phyloP scores from a whole-genome alignment of 2,329 filamentous ascomycete species.

The Neonectria neomacrospora region DNA sequence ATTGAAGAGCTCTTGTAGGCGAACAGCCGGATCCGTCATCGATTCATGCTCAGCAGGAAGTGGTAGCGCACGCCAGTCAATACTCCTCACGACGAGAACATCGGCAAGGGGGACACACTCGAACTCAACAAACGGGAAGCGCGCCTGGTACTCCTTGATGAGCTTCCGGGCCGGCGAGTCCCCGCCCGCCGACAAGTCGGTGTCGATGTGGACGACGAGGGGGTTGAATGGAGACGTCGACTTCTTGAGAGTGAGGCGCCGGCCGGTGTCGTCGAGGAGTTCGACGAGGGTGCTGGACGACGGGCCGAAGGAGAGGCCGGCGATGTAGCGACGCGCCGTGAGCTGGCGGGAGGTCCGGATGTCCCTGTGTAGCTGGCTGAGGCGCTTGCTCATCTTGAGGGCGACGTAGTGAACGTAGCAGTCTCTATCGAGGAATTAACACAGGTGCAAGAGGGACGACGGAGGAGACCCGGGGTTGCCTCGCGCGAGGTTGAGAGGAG shows the following conservation, averaged over 20 bases:
- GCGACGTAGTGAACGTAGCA: slow-evolving; percentile 85
- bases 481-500: neutral
- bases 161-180: slow-evolving; percentile 55
- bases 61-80: slow-evolving; percentile 65
- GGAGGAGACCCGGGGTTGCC: neutral
- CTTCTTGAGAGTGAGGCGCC: slow-evolving; percentile 71
- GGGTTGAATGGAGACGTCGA: slow-evolving; percentile 76
- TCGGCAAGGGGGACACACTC: slow-evolving; percentile 71
- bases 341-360: slow-evolving; percentile 51
- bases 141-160: slow-evolving; percentile 62
- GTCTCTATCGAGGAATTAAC: slow-evolving; percentile 43
- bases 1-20: slow-evolving; percentile 66
- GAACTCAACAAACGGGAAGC: slow-evolving; percentile 75
- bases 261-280: slow-evolving; percentile 76
- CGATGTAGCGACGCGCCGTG: slow-evolving; percentile 64
- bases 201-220: slow-evolving; percentile 67
- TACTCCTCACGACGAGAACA: slow-evolving; percentile 62
- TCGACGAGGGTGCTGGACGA: slow-evolving; percentile 83
- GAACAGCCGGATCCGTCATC: slow-evolving; percentile 48
- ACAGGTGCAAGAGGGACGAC: neutral
- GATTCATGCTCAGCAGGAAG: slow-evolving; percentile 23
- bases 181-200: slow-evolving; percentile 47
- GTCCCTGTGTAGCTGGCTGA: slow-evolving; percentile 63
- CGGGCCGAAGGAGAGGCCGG: slow-evolving; percentile 85
- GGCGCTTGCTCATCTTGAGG: slow-evolving; percentile 82